Percentiles rank a stretch among this genome's conserved stretches.
These are phyloP conservation scores for Crithidia expoeki DNA, from an alignment of 208 protist genomes.

Conservation along the genomic window DNA sequence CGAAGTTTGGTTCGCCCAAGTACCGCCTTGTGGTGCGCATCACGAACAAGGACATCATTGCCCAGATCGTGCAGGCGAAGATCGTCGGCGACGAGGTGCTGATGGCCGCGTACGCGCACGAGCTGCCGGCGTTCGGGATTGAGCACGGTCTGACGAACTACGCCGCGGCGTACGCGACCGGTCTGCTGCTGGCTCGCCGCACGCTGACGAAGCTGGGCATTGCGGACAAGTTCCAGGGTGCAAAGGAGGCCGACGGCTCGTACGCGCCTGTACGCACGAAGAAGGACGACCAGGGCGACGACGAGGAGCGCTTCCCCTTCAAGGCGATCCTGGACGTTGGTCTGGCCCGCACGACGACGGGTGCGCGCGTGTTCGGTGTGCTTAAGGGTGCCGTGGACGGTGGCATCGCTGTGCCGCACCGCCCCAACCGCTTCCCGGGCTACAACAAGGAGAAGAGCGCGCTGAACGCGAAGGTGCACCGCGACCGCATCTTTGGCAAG, in stretches of 20 bases:
- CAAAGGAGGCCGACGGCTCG: conserved; percentile 90
- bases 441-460: too few species aligned
- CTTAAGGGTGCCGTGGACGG: too few species aligned
- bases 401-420: too few species aligned
- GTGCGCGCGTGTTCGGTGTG: too few species aligned
- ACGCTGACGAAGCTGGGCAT: conserved; percentile 95
- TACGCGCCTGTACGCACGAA: conserved; percentile 80
- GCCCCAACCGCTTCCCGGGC: too few species aligned
- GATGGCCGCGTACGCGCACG: conserved; percentile 96
- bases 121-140: conserved; percentile 97
- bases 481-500: too few species aligned
- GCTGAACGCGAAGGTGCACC: too few species aligned
- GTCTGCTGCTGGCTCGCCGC: conserved; percentile 98
- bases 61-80: conserved; percentile 97
- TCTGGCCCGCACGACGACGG: too few species aligned
- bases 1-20: conserved; percentile 99
- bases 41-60: conserved; percentile 97
- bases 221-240: conserved; percentile 94
- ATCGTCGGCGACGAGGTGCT: conserved; percentile 96
- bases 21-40: conserved; percentile 98
- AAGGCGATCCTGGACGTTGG: too few species aligned
- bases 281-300: conserved; percentile 84
- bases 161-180: conserved; percentile 96
- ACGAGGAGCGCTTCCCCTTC: too few species aligned
- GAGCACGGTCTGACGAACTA: conserved; percentile 98